These are phyloP conservation scores for Spinacia oleracea DNA, from an alignment of 179 eudicot genomes.

Conservation along the genomic window DNA sequence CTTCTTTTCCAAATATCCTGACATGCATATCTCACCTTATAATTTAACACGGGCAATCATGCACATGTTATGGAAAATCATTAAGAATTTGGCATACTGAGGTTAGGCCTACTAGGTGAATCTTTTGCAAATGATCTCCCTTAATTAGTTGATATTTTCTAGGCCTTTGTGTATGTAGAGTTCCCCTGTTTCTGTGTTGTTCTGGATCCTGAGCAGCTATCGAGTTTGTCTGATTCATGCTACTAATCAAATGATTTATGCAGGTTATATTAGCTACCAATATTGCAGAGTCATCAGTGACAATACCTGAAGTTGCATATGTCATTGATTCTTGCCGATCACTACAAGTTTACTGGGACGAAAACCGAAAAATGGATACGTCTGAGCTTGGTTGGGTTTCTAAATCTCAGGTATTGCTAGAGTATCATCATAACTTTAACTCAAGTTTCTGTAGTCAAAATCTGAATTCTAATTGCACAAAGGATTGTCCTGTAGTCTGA, in stretches of 20 bases:
- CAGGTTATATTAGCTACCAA: conserved; percentile 96
- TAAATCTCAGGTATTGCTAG: conserved; percentile 71
- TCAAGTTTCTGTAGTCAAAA: neutral
- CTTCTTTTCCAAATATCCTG: neutral
- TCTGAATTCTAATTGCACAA: conserved; percentile 12
- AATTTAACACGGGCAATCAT: neutral
- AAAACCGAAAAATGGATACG: conserved; percentile 56
- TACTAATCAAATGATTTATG: conserved; percentile 21
- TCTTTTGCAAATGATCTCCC: neutral
- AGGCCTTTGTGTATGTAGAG: neutral
- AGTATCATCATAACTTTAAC: neutral
- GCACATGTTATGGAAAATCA: neutral
- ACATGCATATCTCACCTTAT: neutral
- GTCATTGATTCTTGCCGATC: conserved; percentile 97
- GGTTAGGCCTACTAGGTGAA: neutral
- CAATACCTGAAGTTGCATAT: conserved; percentile 90
- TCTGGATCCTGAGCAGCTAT: neutral
- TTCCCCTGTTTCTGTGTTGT: neutral
- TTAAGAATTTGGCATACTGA: neutral
- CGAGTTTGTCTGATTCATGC: neutral
- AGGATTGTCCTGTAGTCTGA: conserved; percentile 59
- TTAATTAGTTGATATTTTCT: neutral
- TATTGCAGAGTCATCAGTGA: conserved; percentile 98
- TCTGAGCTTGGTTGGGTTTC: conserved; percentile 90
- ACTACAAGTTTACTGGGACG: conserved; percentile 86